Evolutionary conservation across 1,139 yeast genomes (phyloP).

Genomic region (Casaregolazyma suthepensis): DNA sequence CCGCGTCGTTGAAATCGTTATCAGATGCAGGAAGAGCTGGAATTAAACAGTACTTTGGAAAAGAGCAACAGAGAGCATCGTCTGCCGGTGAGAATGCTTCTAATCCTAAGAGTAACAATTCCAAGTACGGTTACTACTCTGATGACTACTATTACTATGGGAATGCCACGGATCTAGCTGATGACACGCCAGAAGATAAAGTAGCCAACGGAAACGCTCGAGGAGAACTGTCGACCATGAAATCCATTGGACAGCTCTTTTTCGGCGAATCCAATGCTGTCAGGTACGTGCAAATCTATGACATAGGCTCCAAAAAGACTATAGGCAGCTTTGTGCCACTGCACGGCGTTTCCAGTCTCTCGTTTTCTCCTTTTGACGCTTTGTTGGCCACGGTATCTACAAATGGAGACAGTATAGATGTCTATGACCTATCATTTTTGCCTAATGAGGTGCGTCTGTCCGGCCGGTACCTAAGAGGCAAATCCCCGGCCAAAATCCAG

Average conservation of each 20-base stretch:
- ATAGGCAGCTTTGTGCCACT: conserved; percentile 54
- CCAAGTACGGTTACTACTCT: conserved; percentile 4
- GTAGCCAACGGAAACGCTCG: neutral
- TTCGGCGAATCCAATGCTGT: conserved; percentile 13
- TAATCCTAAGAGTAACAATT: conserved; percentile 1
- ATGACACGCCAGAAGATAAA: neutral
- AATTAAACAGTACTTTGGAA: conserved; percentile 22
- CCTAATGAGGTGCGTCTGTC: conserved; percentile 48
- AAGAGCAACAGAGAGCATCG: conserved; percentile 7
- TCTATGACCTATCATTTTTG: conserved; percentile 58
- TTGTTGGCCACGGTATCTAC: conserved; percentile 50
- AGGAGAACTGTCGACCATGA: conserved; percentile 10
- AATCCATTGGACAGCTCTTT: conserved; percentile 14
- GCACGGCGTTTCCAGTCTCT: conserved; percentile 55
- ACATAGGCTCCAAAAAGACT: conserved; percentile 40
- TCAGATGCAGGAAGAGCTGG: conserved; percentile 30
- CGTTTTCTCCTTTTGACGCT: conserved; percentile 59
- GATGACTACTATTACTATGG: conserved; percentile 7
- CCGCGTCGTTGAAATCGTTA: conserved; percentile 26
- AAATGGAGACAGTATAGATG: conserved; percentile 57
- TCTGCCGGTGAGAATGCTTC: neutral
- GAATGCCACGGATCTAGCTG: neutral
- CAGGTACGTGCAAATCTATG: conserved; percentile 36
- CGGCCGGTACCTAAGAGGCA: conserved; percentile 60
- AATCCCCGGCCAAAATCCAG: conserved; percentile 51